Evolutionary conservation across 73 alveolate species (phyloP), one percentile per base, ranked within the genome.

Genomic region (Strombidium stylifer): DNA sequence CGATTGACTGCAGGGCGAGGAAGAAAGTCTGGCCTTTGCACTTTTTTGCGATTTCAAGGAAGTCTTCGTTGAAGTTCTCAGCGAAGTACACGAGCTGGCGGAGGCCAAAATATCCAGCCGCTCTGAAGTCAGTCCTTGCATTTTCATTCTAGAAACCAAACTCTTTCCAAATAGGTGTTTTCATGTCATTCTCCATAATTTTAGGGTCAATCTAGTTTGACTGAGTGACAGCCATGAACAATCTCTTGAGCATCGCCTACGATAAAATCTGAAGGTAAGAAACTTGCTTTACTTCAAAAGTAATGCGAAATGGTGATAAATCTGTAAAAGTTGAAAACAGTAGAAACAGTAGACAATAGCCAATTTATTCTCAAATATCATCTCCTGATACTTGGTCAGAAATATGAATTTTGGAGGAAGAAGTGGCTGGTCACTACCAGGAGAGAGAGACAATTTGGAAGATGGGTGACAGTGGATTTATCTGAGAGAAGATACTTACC

Each of bases 81-180:
- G 69, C 69, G 35, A 67, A 67, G 37, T 67, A 67, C 10, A 5
- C 32, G 1, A 67, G 62, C 14, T 23, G 20, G 15, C 35, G 5
- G 18, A 67, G 24, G 8, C 56, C 54, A 11, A 50, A 12, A 14
- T 50, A 30, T 18, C 81, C 81, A 16, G 57, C 48, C 3, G 69
- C 81, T 32, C 81, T 48, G 65, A 67, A 67, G 47, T 67, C 81
- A 4, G 81, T 67, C 35, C 81, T 67, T 4, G 81, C 69, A 24
- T 67, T 67, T 1, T 25, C 37, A 35, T 28, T 67, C 32, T 67
- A 34, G 42, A 67, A 67, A 0, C 81, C 81, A 50, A 56, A 56
- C 4, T 56, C 25, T 56, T 41, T 36, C 70, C 70, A 56, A 8
- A 10, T 11, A 5, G 70, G 18, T 11, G 44, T 45, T 28, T 56